These are phyloP conservation scores for Cystobasidium ongulense DNA, from an alignment of 768 basidiomycete species.

Conservation along the genomic window DNA sequence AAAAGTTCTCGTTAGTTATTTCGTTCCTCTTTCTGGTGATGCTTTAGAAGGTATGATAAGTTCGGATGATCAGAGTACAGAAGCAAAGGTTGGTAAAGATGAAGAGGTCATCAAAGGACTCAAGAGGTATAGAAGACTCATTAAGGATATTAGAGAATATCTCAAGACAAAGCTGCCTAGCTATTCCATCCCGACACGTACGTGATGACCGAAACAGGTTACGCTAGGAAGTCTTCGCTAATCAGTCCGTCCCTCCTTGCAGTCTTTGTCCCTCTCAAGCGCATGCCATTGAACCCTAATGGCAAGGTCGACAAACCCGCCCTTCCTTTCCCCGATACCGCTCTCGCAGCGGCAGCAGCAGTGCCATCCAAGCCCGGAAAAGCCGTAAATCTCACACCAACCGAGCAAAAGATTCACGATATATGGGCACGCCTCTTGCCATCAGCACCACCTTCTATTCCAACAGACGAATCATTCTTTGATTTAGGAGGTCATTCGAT, in stretches of 20 bases:
- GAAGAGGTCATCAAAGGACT: conserved; percentile 66
- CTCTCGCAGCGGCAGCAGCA: conserved; percentile 52
- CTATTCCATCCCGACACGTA: conserved; percentile 84
- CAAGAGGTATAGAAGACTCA: conserved; percentile 71
- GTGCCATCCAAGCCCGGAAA: conserved; percentile 46
- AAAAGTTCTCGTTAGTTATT: conserved; percentile 94
- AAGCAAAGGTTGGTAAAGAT: conserved; percentile 48
- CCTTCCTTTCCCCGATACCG: conserved; percentile 96
- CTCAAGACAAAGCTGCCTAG: conserved; percentile 92
- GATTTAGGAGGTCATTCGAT: conserved; percentile 98
- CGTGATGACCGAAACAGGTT: conserved; percentile 43
- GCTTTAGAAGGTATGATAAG: conserved; percentile 58
- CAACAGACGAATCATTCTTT: conserved; percentile 90
- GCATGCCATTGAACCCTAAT: conserved; percentile 97
- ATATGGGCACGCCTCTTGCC: conserved; percentile 77
- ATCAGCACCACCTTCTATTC: conserved; percentile 58
- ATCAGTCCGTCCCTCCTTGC: conserved; percentile 19
- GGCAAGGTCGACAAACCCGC: conserved; percentile 99
- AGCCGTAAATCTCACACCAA: conserved; percentile 53
- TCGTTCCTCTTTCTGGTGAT: conserved; percentile 73
- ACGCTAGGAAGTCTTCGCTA: background rate
- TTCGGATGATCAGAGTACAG: conserved; percentile 49
- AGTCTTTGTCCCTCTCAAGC: conserved; percentile 89
- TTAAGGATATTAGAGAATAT: conserved; percentile 88
- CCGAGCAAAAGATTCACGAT: conserved; percentile 68